phyloP scores from a whole-genome alignment of 75 land plant genomes.

The Cupressus sempervirens region DNA sequence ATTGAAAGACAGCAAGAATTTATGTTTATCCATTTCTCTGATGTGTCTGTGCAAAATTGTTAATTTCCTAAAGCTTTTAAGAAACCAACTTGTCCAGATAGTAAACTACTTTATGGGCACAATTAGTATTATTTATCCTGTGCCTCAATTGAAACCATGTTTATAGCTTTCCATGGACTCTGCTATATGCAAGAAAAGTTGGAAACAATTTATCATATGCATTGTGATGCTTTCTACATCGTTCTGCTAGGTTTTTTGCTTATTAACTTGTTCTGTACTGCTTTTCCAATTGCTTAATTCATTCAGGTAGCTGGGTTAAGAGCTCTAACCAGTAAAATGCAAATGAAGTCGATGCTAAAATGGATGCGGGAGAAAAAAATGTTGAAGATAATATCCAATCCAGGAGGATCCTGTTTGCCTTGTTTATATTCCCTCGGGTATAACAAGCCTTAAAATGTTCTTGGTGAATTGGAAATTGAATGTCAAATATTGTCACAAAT shows the following conservation, averaged over 20 bases:
- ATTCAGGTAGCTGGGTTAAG: conserved; percentile 12
- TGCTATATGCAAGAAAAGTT: background rate
- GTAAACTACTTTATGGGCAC: background rate
- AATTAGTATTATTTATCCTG: background rate
- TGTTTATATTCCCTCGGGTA: conserved; percentile 1
- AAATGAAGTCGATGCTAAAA: conserved; percentile 11
- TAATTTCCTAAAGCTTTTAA: too few species aligned
- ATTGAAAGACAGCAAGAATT: background rate
- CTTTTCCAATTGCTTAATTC: background rate
- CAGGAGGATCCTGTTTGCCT: background rate
- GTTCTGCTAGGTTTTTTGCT: background rate
- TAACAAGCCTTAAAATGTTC: background rate
- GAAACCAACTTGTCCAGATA: background rate
- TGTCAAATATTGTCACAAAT: background rate
- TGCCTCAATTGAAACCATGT: background rate
- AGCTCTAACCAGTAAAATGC: conserved; percentile 10
- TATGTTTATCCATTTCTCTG: too few species aligned
- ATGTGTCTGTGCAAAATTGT: too few species aligned
- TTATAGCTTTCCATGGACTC: background rate
- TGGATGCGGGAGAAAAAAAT: conserved; percentile 11
- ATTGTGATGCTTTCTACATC: background rate
- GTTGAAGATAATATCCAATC: conserved; percentile 6
- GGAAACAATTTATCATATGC: background rate
- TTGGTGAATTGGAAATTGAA: background rate
- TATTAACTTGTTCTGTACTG: background rate